A percentile compares a stretch with the other conserved stretches of the same genome.
These are phyloP conservation scores for Suillus subaureus DNA, from an alignment of 768 basidiomycete genomes.

Conservation along the genomic window DNA sequence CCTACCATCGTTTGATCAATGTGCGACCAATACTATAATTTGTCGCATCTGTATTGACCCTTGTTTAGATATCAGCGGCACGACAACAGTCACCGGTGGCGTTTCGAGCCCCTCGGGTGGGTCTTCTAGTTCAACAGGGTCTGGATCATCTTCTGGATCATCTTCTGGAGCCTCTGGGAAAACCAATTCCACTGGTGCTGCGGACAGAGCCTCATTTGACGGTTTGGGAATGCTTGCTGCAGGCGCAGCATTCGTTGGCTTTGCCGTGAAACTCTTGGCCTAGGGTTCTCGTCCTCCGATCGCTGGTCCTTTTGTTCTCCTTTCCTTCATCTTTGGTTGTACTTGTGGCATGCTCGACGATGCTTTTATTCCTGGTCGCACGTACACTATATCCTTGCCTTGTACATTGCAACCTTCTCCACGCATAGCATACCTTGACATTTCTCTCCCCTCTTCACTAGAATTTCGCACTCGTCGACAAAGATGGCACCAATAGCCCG, in stretches of 20 bases:
- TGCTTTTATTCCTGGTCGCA: neutral
- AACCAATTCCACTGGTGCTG: constrained; percentile 5
- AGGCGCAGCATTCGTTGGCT: constrained; percentile 19
- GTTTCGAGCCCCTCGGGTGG: constrained; percentile 7
- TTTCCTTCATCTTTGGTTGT: too few relatives aligned
- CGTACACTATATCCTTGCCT: neutral
- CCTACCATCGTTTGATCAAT: constrained; percentile 48
- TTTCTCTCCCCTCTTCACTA: neutral
- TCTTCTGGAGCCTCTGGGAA: neutral
- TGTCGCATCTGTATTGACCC: neutral
- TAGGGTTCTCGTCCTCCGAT: constrained; percentile 4
- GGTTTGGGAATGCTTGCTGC: constrained; percentile 16
- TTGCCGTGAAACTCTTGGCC: constrained; percentile 22
- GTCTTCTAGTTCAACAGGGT: constrained; percentile 11
- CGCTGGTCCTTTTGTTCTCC: neutral
- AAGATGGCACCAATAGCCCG: neutral
- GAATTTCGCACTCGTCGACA: neutral
- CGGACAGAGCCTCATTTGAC: constrained; percentile 1
- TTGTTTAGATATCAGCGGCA: constrained; percentile 27
- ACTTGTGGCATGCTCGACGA: neutral
- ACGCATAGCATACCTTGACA: neutral
- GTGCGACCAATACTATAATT: constrained; percentile 33
- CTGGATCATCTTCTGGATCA: constrained; percentile 4
- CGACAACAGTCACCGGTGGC: constrained; percentile 18
- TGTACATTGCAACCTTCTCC: neutral